Evolutionary conservation across 495 filamentous ascomycete genomes (phyloP), one percentile per base, ranked within the genome.

Genomic region (Penicillium subrubescens): DNA sequence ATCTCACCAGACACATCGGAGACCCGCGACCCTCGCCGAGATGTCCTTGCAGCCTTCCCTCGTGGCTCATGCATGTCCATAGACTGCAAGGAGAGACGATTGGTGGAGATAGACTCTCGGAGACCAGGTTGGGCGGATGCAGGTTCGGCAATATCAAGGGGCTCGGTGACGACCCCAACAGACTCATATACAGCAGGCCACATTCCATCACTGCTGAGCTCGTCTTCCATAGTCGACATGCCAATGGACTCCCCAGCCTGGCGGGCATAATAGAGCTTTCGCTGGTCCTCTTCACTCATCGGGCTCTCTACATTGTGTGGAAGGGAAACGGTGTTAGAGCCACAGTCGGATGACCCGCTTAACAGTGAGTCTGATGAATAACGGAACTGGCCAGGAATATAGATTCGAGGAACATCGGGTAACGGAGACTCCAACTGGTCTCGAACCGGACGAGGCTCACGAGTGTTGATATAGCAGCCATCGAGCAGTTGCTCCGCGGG

Each of bases 241-340:
- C 63, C 59, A 12, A 35, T 56, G 27, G 71, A 64, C 57, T 55
- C 61, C 66, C 87, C 88, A 63, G 77, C 84, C 39, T 89, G 84
- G 70, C 88, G 88, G 10, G 89, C 89, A 70, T 90, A 81, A 61
- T 86, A 81, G 60, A 91, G 88, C 70, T 91, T 93, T 63, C 81
- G 83, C 33, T 86, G 80, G 67, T 93, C 90, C 75, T 93, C 89
- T 25, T 90, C 89, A 43, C 86, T 89, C 87, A 95, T 90, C 66
- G 96, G 84, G 71, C 86, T 92, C 65, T 97, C 94, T 10, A 97
- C 90, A 41, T 89, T 85, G 23, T 86, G 83, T 3, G 94, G 93
- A 68, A 91, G 74, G 67, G 88, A 90, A 23, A 95, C 81, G 0
- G 89, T 90, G 63, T 87, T 87, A 50, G 75, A 81, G 3, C 79